Conservation (phyloP, 257 asterid genomes). For the Solanum pinnatisectum region DNA sequence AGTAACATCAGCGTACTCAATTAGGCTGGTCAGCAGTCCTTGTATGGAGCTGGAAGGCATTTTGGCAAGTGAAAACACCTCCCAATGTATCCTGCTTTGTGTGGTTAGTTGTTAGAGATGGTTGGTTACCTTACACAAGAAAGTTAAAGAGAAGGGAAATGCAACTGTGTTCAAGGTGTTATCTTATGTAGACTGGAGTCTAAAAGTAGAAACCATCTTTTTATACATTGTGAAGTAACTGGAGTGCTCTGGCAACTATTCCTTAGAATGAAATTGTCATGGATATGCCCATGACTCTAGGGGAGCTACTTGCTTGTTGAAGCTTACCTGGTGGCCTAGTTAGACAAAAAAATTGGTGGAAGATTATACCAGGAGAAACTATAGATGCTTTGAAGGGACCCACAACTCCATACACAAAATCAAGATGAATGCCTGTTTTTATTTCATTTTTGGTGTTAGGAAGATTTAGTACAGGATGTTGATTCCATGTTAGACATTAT, state of each 20-base stretch:
- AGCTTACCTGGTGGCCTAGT: background rate
- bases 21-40: background rate
- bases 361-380: background rate
- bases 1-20: background rate
- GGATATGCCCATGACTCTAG: background rate
- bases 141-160: background rate
- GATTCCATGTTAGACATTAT: background rate
- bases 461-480: background rate
- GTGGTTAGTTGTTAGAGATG: background rate
- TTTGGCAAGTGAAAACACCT: background rate
- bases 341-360: background rate
- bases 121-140: background rate
- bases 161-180: background rate
- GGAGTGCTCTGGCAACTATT: background rate
- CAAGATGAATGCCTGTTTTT: background rate
- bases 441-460: background rate
- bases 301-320: background rate
- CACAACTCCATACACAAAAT: background rate
- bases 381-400: background rate
- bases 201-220: background rate
- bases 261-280: background rate
- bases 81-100: background rate
- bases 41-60: background rate
- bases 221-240: background rate
- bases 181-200: background rate